Evolutionary conservation across 177 flowering plant genomes (phyloP).

Genomic region (Tripterygium wilfordii): DNA sequence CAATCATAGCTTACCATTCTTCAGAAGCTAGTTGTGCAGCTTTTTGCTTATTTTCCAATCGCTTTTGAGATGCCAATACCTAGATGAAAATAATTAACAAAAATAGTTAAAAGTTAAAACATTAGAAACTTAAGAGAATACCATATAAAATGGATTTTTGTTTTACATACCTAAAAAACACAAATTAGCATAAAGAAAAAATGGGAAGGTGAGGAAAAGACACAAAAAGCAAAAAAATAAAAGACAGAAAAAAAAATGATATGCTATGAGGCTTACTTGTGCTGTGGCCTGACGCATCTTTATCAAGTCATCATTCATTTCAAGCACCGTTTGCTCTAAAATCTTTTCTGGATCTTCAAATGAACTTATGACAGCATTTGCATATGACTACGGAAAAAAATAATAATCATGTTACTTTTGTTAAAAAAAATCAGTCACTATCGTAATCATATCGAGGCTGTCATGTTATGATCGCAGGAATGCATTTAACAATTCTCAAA

Average conservation of each 20-base stretch:
- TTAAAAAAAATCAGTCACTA: neutral
- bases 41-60: conserved; percentile 79
- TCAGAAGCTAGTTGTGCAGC: conserved; percentile 72
- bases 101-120: neutral
- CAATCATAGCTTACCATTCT: conserved; percentile 55
- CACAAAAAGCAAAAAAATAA: neutral
- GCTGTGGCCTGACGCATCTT: conserved; percentile 99
- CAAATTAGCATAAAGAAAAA: neutral
- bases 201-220: neutral
- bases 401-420: conserved; percentile 1
- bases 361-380: conserved; percentile 77
- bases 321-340: conserved; percentile 85
- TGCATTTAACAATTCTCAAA: neutral
- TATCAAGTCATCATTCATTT: conserved; percentile 95
- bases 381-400: conserved; percentile 73
- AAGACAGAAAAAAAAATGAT: neutral
- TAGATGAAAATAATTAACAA: conserved; percentile 10
- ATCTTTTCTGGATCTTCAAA: conserved; percentile 98
- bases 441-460: too few relatives aligned
- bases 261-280: conserved; percentile 49
- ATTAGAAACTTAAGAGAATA: neutral
- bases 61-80: conserved; percentile 97
- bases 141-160: neutral
- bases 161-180: neutral
- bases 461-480: neutral